Base-by-base conservation (phyloP, 116 monocot species). In the Papilionanthe hybrid region DNA sequence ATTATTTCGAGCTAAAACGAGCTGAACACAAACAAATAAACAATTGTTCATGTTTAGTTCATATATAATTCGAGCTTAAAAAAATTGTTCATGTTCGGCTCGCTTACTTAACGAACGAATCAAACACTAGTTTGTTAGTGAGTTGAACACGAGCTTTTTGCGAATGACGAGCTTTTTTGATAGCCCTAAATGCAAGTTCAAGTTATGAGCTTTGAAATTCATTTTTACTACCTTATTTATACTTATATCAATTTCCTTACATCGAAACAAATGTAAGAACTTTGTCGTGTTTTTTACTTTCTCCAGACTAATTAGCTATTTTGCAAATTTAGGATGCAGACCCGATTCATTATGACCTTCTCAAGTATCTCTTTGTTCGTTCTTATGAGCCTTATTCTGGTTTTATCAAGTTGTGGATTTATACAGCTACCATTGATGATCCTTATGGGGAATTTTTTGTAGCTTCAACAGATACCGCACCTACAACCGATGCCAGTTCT, bases 371-470 rank as follows among this genome's bases (percentile, higher is more conserved):
- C 4, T 99, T 99, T 82, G 29, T 86, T 50, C 83, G 77, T 48
- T 88, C 99, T 66, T 99, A 79, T 85, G 90, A 91, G 80, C 95
- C 99, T 20, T 99, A 91, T 50, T 87, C 71, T 86, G 72, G 77
- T 43, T 99, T 99, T 78, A 90, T 99, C 78, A 91, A 89, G 37
- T 93, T 85, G 55, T 99, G 99, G 99, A 93, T 99, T 78, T 99
- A 89, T 82, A 86, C 77, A 78, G 98, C 91, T 56, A 85, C 74
- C 68, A 76, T 87, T 85, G 84, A 89, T 76, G 98, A 99, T 85
- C 95, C 93, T 72, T 89, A 89, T 83, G 80, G 81, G 45, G 98
- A 94, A 76, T 95, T 99, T 86, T 77, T 91, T 83, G 84, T 95
- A 56, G 80, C 76, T 58, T 55, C 75, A 57, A 74, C 79, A 65